Base-by-base conservation (phyloP, 2,329 filamentous ascomycete genomes). In the Acephala macrosclerotiorum region DNA sequence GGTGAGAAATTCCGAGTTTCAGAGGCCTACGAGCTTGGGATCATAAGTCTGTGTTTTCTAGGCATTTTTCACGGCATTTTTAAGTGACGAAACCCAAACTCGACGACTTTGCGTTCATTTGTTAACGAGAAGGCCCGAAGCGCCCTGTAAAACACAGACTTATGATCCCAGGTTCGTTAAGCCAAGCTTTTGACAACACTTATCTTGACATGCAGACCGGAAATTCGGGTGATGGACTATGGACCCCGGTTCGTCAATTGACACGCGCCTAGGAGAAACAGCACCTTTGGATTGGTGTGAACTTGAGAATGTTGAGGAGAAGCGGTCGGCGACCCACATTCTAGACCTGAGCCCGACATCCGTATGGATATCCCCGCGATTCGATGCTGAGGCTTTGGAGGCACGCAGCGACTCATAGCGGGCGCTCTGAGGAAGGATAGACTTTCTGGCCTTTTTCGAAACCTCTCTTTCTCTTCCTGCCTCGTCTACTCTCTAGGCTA, bases 321-420 rank as follows among this genome's bases (percentile, higher is more conserved):
- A 49, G 25, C 25, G 49, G 49, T 53, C 49, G 49, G 6, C 49
- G 49, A 53, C 49, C 49, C 49, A 53, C 49, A 53, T 33, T 53
- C 49, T 53, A 29, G 49, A 5, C 49, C 49, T 53, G 25, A 33
- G 26, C 11, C 3, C 49, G 49, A 53, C 14, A 33, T 11, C 49
- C 25, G 49, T 33, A 29, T 22, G 11, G 26, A 33, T 12, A 4
- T 53, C 6, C 49, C 45, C 45, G 45, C 29, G 3, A 53, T 26
- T 12, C 25, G 25, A 16, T 16, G n/a, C n/a, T 26, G 1, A 25
- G n/a, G 33, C 29, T 33, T 14, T 33, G 14, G 2, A 29, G 18
- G 49, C 49, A 33, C 14, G 14, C 22, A 53, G 20, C 20, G 45
- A 49, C 1, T 7, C n/a, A n/a, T 16, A 18, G 18, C 11, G 40